A percentile compares a stretch with the other conserved stretches of the same genome.
Conservation (phyloP, 805 yeast genomes). For the Pichia paraexigua region DNA sequence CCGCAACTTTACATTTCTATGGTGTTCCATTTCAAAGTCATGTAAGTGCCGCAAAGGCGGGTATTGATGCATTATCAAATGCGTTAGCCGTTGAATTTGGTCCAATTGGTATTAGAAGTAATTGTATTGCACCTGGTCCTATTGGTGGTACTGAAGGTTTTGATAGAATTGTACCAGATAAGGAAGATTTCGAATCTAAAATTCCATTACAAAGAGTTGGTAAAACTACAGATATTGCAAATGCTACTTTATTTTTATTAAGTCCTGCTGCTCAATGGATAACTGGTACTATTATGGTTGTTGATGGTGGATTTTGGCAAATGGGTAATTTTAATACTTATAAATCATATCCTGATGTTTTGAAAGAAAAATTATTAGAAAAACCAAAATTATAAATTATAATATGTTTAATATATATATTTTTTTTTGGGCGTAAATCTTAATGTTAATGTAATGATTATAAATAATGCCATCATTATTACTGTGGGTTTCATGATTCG, state of each 20-base stretch:
- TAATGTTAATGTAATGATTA: background rate
- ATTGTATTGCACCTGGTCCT: conserved; percentile 88
- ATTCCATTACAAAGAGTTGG: conserved; percentile 70
- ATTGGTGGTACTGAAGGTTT: conserved; percentile 85
- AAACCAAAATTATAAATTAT: conserved; percentile 18
- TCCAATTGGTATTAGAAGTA: conserved; percentile 76
- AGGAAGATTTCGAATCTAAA: conserved; percentile 33
- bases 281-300: conserved; percentile 70
- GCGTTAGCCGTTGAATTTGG: conserved; percentile 88
- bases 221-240: conserved; percentile 70
- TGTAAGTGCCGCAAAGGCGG: conserved; percentile 95
- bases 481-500: background rate
- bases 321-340: conserved; percentile 38
- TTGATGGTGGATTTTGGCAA: conserved; percentile 93
- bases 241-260: conserved; percentile 75
- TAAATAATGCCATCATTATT: background rate
- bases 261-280: conserved; percentile 76
- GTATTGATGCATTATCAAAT: conserved; percentile 79
- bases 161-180: conserved; percentile 47
- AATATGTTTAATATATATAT: background rate
- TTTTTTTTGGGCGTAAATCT: conserved; percentile 4
- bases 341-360: conserved; percentile 35
- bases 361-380: conserved; percentile 25
- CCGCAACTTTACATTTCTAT: conserved; percentile 84
- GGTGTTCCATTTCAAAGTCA: conserved; percentile 88